phyloP scores from a whole-genome alignment of 768 basidiomycete genomes.

The Termitomyces sp. region DNA sequence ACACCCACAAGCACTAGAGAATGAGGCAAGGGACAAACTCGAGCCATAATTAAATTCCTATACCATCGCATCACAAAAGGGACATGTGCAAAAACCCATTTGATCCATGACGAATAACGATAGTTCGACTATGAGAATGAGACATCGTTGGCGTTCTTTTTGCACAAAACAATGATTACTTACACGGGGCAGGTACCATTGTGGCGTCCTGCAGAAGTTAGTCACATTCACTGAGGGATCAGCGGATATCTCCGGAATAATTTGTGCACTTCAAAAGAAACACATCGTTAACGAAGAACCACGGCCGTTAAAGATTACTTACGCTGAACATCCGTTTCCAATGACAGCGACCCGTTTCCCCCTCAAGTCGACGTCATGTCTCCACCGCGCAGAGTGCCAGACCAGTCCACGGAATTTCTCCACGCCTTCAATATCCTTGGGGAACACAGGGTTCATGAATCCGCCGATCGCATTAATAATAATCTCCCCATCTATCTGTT shows the following conservation, averaged over 20 bases:
- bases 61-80: slow-evolving; percentile 47
- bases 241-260: slow-evolving; percentile 48
- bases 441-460: slow-evolving; percentile 43
- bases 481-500: slow-evolving; percentile 35
- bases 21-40: slow-evolving; percentile 26
- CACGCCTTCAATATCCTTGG: slow-evolving; percentile 37
- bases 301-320: slow-evolving; percentile 16
- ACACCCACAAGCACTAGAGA: not conserved
- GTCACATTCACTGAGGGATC: slow-evolving; percentile 47
- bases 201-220: slow-evolving; percentile 58
- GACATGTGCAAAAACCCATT: slow-evolving; percentile 53
- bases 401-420: slow-evolving; percentile 44
- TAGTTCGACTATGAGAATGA: slow-evolving; percentile 28
- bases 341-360: slow-evolving; percentile 57
- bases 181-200: slow-evolving; percentile 55
- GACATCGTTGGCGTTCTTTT: not conserved
- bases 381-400: slow-evolving; percentile 58
- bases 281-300: not conserved
- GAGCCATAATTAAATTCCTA: slow-evolving; percentile 42
- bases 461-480: slow-evolving; percentile 49
- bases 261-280: slow-evolving; percentile 45
- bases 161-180: slow-evolving; percentile 13
- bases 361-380: slow-evolving; percentile 45
- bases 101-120: slow-evolving; percentile 37
- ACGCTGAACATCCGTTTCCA: slow-evolving; percentile 63